Percentiles rank a stretch among this genome's conserved stretches.
Conservation (phyloP, 495 filamentous ascomycete genomes). For the Glarea lozoyensis region DNA sequence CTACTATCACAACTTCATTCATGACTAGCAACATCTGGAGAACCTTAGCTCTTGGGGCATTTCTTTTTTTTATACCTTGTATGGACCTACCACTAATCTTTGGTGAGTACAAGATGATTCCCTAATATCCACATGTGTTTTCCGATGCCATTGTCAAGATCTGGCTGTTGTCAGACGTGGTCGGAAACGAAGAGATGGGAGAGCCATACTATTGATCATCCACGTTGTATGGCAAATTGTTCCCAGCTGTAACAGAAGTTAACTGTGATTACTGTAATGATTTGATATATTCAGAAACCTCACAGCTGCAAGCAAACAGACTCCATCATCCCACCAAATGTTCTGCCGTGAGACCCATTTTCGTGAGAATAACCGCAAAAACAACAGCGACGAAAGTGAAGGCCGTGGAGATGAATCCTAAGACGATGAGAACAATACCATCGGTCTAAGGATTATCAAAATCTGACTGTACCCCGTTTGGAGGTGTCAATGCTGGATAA, state of each 20-base stretch:
- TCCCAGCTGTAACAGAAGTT: neutral
- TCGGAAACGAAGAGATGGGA: neutral
- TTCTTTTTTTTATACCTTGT: neutral
- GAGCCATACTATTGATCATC: neutral
- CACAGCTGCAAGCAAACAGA: neutral
- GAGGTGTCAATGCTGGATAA: neutral
- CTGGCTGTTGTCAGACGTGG: neutral
- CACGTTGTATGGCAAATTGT: neutral
- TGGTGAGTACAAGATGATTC: neutral
- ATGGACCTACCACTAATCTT: neutral
- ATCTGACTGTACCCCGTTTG: neutral
- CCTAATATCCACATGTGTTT: conserved; percentile 1
- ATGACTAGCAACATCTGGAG: neutral
- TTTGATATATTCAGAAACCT: too few species aligned
- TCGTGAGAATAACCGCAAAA: neutral
- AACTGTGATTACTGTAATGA: neutral
- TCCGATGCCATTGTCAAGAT: neutral
- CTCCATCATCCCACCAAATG: neutral
- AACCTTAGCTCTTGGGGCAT: neutral
- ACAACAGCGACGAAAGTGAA: neutral
- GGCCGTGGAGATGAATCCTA: neutral
- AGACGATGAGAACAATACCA: neutral
- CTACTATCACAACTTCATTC: neutral
- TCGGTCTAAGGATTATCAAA: neutral
- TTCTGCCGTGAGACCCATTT: neutral